Base-by-base conservation (phyloP, 768 basidiomycete genomes). In the Naganishia antarctica region DNA sequence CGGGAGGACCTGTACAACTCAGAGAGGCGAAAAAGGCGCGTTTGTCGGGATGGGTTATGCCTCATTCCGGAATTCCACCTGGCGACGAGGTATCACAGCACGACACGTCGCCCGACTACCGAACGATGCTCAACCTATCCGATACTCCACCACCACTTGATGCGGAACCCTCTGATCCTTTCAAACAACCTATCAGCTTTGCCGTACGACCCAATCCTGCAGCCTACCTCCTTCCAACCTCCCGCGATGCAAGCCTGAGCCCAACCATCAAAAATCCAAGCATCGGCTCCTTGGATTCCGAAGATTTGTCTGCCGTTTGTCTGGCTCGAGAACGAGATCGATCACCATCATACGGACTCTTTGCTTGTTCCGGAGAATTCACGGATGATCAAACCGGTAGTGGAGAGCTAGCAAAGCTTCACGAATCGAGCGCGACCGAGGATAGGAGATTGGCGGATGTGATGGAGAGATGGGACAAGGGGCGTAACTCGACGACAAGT, bases 111-210 rank as follows among this genome's bases (percentile, higher is more conserved):
- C 53, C 53, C 32, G 53, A 57, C 23, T 57, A 57, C 26, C 37
- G 34, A 37, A 21, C 13, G 31, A 57, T 57, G 53, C 53, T 57
- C 53, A 57, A 57, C 21, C 34, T 57, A 3, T 57, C 53, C 37
- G 34, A 40, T n/a, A 23, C 53, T 4, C 53, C 53, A 9, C 3
- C 32, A 12, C 53, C 37, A 23, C 1, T 25, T 21, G 53, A 41
- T 21, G 53, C n/a, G n/a, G 37, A 34, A n/a, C 28, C 31, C 23
- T 4, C 26, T 34, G 53, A 37, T 41, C 53, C 53, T 18, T 51
- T 51, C 50, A 34, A 21, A 4, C 50, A 51, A 2, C 32, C 28
- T 34, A 9, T 18, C 15, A 18, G 5, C 25, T 7, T 34, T 21
- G 16, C 31, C 8, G 23, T 18, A 9, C 45, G 45, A 46, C 47